Evolutionary conservation across 2,329 filamentous ascomycete species (phyloP), one percentile per base, ranked within the genome.

Genomic region (Dothistroma septosporum): DNA sequence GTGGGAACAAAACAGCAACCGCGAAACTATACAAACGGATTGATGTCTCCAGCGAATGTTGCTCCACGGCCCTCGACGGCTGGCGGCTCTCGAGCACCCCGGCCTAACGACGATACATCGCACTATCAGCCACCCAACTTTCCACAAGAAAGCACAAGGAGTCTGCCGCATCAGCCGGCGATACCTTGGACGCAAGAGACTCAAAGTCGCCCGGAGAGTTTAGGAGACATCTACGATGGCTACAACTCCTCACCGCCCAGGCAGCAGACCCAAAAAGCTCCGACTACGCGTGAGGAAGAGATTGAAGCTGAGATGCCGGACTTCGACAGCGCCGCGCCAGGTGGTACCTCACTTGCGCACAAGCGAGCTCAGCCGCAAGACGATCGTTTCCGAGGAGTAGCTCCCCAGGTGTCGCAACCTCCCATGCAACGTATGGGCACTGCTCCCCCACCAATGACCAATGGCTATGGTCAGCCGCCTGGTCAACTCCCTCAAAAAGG

Each of bases 281-380:
- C 62, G 10, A 66, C 59, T 9, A 68, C 70, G 28, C 71, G 75
- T 48, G 77, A 77, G 41, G 74, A 76, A 55, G 75, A 76, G 53
- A 75, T 78, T 55, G 81, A 84, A 53, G 78, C 79, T 19, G 84
- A 86, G 53, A 86, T 87, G 83, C 85, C 85, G 2, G 82, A 87
- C 65, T 87, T 87, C 66, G 83, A 86, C 68, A 81, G 80, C 53
- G 70, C 70, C 22, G 70, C 71, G 14, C 69, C 70, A 5, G 59
- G 62, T 14, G 67, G 69, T 59, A 70, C 69, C 10, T 70, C 68
- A 10, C 59, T 62, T 28, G 54, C 69, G 5, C 70, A 74, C 53
- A 73, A 71, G 62, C 60, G 61, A 19, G 44, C 62, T 31, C 67
- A 70, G 60, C 68, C 68, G 31, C 66, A 73, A 6, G 66, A 74